Evolutionary conservation across 192 early-diverging fungal species (phyloP).

Genomic region (Tieghemiomyces parasiticus): DNA sequence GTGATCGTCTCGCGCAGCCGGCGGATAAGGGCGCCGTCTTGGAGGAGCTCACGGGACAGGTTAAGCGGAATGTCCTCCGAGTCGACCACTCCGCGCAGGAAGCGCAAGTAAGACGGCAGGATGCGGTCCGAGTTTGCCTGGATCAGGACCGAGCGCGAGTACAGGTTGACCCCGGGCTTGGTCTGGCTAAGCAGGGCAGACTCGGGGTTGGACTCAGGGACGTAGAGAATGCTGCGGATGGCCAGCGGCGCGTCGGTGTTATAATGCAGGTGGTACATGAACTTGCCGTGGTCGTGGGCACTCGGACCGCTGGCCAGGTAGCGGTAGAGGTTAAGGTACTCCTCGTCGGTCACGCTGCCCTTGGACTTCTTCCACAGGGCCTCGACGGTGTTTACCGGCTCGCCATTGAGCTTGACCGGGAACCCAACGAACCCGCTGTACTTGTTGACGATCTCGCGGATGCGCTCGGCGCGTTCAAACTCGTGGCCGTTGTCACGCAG

Average conservation of each 20-base stretch:
- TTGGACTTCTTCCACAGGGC: conserved; percentile 45
- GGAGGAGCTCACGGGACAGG: conserved; percentile 69
- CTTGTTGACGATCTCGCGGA: conserved; percentile 45
- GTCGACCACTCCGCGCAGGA: conserved; percentile 72
- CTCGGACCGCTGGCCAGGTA: conserved; percentile 40
- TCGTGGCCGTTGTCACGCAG: conserved; percentile 55
- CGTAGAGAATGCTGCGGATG: conserved; percentile 39
- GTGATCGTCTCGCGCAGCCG: conserved; percentile 33
- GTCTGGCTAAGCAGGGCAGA: conserved; percentile 32
- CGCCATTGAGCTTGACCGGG: conserved; percentile 38
- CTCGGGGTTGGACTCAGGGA: conserved; percentile 43
- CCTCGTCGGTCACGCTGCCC: conserved; percentile 32
- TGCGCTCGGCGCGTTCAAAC: conserved; percentile 28
- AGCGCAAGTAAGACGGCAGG: conserved; percentile 58
- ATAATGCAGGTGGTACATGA: conserved; percentile 38
- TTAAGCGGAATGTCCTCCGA: conserved; percentile 74
- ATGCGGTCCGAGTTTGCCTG: conserved; percentile 50
- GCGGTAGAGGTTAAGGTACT: conserved; percentile 43
- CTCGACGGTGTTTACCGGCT: conserved; percentile 38
- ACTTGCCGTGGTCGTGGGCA: conserved; percentile 41
- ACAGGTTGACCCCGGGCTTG: conserved; percentile 44
- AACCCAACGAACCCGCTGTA: conserved; percentile 51
- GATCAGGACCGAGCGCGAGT: conserved; percentile 48
- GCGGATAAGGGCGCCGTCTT: conserved; percentile 49
- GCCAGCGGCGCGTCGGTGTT: conserved; percentile 43